phyloP scores from a whole-genome alignment of 306 rosid species.

The Glycine soja region DNA sequence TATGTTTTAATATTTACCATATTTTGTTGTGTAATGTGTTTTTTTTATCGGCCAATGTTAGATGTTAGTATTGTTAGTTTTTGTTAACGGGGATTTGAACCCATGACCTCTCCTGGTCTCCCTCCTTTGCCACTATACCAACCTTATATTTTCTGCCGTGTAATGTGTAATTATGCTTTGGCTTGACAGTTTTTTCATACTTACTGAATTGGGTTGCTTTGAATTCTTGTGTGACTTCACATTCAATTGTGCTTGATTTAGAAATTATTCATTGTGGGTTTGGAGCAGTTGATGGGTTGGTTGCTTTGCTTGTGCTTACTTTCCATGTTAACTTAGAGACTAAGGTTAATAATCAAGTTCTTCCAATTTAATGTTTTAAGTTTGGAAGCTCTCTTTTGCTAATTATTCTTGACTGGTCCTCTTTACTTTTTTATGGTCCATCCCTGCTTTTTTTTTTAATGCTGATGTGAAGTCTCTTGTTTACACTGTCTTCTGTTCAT shows the following conservation, averaged over 20 bases:
- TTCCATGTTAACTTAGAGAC: neutral
- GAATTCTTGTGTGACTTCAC: slow-evolving; percentile 1
- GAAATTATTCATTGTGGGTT: neutral
- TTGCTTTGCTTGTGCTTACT: neutral
- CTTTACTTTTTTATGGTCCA: neutral
- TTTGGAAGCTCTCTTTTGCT: slow-evolving; percentile 2
- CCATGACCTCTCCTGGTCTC: no score
- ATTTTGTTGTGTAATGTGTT: neutral
- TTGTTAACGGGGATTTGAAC: no score
- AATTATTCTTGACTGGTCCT: neutral
- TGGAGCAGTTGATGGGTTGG: neutral
- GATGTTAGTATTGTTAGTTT: no score
- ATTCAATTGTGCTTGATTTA: neutral
- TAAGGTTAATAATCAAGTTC: neutral
- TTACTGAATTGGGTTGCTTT: slow-evolving; percentile 12
- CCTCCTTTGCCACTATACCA: no score
- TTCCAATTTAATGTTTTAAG: neutral
- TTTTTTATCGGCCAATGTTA: no score
- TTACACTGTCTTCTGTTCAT: slow-evolving; percentile 9
- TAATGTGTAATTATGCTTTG: neutral
- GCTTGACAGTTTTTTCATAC: slow-evolving; percentile 2
- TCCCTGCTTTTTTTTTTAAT: neutral
- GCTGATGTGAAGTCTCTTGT: slow-evolving; percentile 27
- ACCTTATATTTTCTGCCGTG: neutral
- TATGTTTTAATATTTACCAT: neutral